phyloP scores from a whole-genome alignment of 2,329 filamentous ascomycete species.

The Orbilia javanica region DNA sequence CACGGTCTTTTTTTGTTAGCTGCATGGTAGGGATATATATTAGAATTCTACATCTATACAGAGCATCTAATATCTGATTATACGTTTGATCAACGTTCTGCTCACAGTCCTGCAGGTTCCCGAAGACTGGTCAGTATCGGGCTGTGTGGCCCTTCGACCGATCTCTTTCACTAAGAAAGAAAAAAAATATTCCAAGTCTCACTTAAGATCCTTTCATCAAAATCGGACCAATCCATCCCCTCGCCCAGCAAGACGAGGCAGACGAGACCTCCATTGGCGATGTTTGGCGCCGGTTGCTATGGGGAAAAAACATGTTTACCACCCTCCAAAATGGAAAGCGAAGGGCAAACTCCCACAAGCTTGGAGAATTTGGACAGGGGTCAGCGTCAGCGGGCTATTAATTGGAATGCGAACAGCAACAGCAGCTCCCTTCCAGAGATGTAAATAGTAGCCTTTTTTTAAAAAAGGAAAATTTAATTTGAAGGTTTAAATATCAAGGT shows the following conservation, averaged over 20 bases:
- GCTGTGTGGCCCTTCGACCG: not conserved
- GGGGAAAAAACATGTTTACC: constrained; percentile 10
- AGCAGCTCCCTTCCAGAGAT: not conserved
- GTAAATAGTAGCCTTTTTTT: not conserved
- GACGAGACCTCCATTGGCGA: not conserved
- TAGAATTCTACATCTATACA: too few relatives aligned
- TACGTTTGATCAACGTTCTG: too few relatives aligned
- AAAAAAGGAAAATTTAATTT: too few relatives aligned
- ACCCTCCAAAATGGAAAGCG: not conserved
- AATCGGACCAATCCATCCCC: not conserved
- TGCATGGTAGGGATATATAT: not conserved
- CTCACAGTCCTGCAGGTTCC: not conserved
- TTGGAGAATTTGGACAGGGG: constrained; percentile 7
- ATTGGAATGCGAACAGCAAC: constrained; percentile 1
- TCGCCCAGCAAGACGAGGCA: not conserved
- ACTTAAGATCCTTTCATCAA: not conserved
- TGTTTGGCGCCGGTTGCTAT: constrained; percentile 49
- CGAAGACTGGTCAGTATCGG: not conserved
- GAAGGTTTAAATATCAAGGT: constrained; percentile 4
- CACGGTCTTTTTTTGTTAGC: not conserved
- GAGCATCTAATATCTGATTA: too few relatives aligned
- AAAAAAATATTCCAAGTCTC: too few relatives aligned
- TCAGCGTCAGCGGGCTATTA: constrained; percentile 34
- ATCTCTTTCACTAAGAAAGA: too few relatives aligned
- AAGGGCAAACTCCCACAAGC: not conserved